Evolutionary conservation across 805 yeast genomes (phyloP).

Genomic region (Kazachstania bromeliacearum): DNA sequence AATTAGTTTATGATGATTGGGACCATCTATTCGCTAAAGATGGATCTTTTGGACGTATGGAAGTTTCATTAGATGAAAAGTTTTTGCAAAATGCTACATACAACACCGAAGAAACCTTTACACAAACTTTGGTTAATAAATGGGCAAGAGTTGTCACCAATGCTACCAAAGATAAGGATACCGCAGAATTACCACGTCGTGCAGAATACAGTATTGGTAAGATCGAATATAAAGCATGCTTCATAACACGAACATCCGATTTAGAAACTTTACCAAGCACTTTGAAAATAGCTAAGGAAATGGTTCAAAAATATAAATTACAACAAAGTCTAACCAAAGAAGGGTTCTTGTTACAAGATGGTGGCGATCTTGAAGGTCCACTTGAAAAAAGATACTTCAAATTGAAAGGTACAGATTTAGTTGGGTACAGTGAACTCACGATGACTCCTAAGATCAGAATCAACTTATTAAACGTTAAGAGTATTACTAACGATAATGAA

Average conservation of each 20-base stretch:
- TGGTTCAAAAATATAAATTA: slow-evolving; percentile 30
- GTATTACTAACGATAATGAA: slow-evolving; percentile 29
- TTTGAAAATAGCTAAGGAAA: slow-evolving; percentile 42
- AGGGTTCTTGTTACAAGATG: slow-evolving; percentile 79
- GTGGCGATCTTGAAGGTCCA: slow-evolving; percentile 67
- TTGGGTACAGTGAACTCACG: slow-evolving; percentile 66
- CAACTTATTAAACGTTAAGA: slow-evolving; percentile 58
- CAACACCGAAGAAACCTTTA: slow-evolving; percentile 3
- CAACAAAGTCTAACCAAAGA: slow-evolving; percentile 35
- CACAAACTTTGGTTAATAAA: slow-evolving; percentile 43
- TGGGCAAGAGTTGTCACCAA: slow-evolving; percentile 43
- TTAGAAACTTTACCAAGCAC: slow-evolving; percentile 63
- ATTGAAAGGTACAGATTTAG: slow-evolving; percentile 58
- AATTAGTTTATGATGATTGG: slow-evolving; percentile 48
- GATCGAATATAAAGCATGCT: slow-evolving; percentile 59
- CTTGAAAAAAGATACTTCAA: slow-evolving; percentile 71
- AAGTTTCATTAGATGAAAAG: slow-evolving; percentile 35
- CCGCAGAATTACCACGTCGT: slow-evolving; percentile 19
- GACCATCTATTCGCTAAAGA: slow-evolving; percentile 60
- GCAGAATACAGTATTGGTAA: slow-evolving; percentile 57
- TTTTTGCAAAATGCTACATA: slow-evolving; percentile 13
- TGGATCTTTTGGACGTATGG: slow-evolving; percentile 82
- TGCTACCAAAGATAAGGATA: not conserved
- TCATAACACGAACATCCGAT: slow-evolving; percentile 50
- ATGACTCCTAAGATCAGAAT: slow-evolving; percentile 66